Evolutionary conservation across 2,329 filamentous ascomycete species (phyloP), one percentile per base, ranked within the genome.

Genomic region (Calonectria pauciramosa): DNA sequence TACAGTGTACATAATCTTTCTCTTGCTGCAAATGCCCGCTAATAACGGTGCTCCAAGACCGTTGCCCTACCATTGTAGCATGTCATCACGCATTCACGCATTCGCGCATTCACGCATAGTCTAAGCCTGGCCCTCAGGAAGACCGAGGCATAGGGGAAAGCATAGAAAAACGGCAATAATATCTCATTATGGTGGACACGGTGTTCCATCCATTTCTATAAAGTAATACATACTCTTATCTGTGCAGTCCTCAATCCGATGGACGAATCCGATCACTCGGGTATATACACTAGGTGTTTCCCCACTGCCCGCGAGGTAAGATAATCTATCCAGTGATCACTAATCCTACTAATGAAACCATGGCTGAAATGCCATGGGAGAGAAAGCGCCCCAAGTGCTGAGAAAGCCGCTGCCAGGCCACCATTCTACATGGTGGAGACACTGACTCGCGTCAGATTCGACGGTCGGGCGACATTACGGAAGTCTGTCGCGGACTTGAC

Each of bases 81-180:
- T 13, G 14, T 7, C 23, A n/a, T n/a, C n/a, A n/a, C n/a, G n/a
- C n/a, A n/a, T n/a, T n/a, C n/a, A n/a, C n/a, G n/a, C n/a, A n/a
- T n/a, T n/a, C n/a, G n/a, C n/a, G n/a, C 56, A 63, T 34, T 34
- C 36, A 36, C 36, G 23, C 44, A 44, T 11, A 28, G 5, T 63
- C 56, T 26, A 36, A 36, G 36, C 56, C 13, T 2, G 10, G 4
- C 18, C 34, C 34, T 34, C 10, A 38, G 11, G 20, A 34, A 7
- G 11, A 36, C 34, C 16, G 23, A 41, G 56, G 4, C 23, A 28
- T 28, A 38, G 36, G 56, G 56, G 56, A 23, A 41, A 41, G 23
- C n/a, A 41, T 16, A 63, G 13, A 36, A 63, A 60, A 63, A 41
- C 56, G 56, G 56, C 56, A 63, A 63, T 63, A 63, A 41, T 63